These are phyloP conservation scores for Candida gorgasii DNA, from an alignment of 805 yeast genomes.

Conservation along the genomic window DNA sequence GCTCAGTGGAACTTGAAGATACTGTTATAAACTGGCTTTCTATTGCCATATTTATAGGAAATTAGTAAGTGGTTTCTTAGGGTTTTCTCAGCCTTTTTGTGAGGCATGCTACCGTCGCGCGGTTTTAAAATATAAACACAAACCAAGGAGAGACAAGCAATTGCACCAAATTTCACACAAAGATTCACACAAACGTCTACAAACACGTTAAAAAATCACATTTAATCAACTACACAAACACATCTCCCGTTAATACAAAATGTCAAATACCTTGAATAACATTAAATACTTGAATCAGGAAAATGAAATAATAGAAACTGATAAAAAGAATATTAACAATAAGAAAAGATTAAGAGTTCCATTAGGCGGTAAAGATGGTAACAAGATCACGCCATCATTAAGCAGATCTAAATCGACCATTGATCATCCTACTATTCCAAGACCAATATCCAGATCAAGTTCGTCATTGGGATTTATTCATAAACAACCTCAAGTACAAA, in stretches of 20 bases:
- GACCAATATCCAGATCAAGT: slow-evolving; percentile 31
- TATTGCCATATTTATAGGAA: slow-evolving; percentile 23
- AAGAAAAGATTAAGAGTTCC: slow-evolving; percentile 28
- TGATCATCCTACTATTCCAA: slow-evolving; percentile 9
- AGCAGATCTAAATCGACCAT: slow-evolving; percentile 31
- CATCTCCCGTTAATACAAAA: not conserved
- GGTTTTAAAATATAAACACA: too few species aligned
- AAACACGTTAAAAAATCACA: too few species aligned
- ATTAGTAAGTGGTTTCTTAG: not conserved
- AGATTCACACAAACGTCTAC: too few species aligned
- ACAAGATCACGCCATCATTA: slow-evolving; percentile 25
- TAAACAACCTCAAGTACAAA: too few species aligned
- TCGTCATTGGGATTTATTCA: slow-evolving; percentile 39
- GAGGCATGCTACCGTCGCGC: too few species aligned
- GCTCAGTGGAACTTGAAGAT: slow-evolving; percentile 20
- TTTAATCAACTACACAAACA: too few species aligned
- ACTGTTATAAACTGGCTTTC: slow-evolving; percentile 28
- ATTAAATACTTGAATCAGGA: slow-evolving; percentile 8
- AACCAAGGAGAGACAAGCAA: too few species aligned
- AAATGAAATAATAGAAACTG: slow-evolving; percentile 3
- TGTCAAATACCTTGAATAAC: slow-evolving; percentile 5
- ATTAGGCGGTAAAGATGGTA: slow-evolving; percentile 42
- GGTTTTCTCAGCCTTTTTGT: not conserved
- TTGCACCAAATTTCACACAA: too few species aligned
- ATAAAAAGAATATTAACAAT: slow-evolving; percentile 2